These are phyloP conservation scores for Diplodia sapinea DNA, from an alignment of 2,329 filamentous ascomycete genomes.

Conservation along the genomic window DNA sequence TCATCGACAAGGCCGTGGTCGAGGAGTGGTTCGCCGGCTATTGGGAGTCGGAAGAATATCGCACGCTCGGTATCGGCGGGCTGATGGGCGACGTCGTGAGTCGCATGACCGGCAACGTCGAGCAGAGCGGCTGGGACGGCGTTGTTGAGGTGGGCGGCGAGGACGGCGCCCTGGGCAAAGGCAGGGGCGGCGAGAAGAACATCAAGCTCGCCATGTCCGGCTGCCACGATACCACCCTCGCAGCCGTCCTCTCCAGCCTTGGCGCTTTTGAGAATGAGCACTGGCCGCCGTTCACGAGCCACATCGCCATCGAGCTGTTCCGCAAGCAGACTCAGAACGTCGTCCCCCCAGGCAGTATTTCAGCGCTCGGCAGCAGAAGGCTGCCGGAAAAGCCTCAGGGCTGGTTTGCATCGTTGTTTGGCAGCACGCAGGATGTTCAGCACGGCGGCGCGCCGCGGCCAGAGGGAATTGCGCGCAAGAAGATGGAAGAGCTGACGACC, in stretches of 20 bases:
- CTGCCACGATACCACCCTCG: constrained; percentile 93
- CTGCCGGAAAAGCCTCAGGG: constrained; percentile 8
- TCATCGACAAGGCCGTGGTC: constrained; percentile 74
- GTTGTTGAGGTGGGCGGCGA: constrained; percentile 49
- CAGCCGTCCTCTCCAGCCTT: constrained; percentile 75
- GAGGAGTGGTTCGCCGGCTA: constrained; percentile 96
- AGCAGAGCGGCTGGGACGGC: constrained; percentile 45
- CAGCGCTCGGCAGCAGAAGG: neutral
- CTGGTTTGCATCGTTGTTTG: constrained; percentile 30
- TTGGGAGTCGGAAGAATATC: constrained; percentile 81
- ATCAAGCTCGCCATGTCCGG: constrained; percentile 81
- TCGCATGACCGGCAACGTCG: constrained; percentile 51
- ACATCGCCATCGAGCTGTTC: constrained; percentile 91
- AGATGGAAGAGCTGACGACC: constrained; percentile 60
- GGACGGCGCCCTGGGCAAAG: constrained; percentile 43
- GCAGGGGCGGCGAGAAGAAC: constrained; percentile 56
- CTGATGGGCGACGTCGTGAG: constrained; percentile 81
- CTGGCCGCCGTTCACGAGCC: constrained; percentile 95
- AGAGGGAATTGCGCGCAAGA: constrained; percentile 65
- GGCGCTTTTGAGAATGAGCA: constrained; percentile 74
- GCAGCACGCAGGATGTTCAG: constrained; percentile 7
- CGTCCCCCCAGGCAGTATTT: constrained; percentile 37
- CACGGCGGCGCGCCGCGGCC: constrained; percentile 27
- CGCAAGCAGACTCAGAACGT: constrained; percentile 53
- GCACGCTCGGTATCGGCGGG: constrained; percentile 83